Conservation (phyloP, 2,329 filamentous ascomycete species). For the Colletotrichum australisinense region DNA sequence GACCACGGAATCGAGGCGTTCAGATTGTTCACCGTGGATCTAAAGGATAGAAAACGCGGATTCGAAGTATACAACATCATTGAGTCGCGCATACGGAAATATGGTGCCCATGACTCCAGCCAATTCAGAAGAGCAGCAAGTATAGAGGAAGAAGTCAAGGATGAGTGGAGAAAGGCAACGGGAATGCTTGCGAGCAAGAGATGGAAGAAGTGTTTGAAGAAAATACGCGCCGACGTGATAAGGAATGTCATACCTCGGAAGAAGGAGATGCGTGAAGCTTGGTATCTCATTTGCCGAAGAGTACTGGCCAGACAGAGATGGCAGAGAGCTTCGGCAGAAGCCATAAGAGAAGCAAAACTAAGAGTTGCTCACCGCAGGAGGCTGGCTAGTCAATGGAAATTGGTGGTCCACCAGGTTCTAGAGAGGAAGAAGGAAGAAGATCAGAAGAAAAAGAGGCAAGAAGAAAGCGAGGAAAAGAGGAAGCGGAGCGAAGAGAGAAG, state of each 20-base stretch:
- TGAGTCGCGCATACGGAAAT: background rate
- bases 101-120: background rate
- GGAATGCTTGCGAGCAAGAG: background rate
- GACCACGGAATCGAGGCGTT: background rate
- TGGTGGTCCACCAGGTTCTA: background rate
- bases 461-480: too few relatives aligned
- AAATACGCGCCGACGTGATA: background rate
- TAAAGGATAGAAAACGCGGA: background rate
- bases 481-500: background rate
- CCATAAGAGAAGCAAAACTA: background rate
- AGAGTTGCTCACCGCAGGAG: background rate
- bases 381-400: background rate
- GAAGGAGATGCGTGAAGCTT: background rate
- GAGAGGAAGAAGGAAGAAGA: background rate
- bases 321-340: background rate
- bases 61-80: background rate
- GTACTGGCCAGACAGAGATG: background rate
- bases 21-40: background rate
- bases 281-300: background rate
- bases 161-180: background rate
- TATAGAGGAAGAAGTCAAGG: background rate
- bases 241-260: background rate
- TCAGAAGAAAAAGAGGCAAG: background rate
- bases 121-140: background rate
- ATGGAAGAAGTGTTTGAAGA: background rate